Conservation (phyloP, 805 yeast species). For the Candida maesae region DNA sequence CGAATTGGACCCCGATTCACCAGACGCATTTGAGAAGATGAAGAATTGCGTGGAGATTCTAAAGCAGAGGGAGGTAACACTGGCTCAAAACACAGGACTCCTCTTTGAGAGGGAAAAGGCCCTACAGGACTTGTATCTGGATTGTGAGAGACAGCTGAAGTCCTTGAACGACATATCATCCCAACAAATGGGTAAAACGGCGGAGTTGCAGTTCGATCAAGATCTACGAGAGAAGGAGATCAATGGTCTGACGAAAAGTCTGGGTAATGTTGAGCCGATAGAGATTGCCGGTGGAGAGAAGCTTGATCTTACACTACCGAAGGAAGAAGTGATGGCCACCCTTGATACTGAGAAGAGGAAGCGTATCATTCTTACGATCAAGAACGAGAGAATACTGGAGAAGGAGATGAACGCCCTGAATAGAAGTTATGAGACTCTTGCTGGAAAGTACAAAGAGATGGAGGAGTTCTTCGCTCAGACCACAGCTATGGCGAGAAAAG, state of each 20-base stretch:
- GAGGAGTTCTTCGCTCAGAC: constrained; percentile 23
- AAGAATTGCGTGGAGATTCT: neutral
- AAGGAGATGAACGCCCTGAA: constrained; percentile 19
- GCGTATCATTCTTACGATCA: constrained; percentile 15
- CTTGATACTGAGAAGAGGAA: constrained; percentile 21
- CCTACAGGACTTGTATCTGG: constrained; percentile 10
- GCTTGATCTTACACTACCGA: constrained; percentile 11
- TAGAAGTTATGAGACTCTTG: constrained; percentile 19
- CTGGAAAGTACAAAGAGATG: constrained; percentile 20
- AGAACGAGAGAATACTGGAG: constrained; percentile 17
- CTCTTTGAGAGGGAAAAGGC: constrained; percentile 16
- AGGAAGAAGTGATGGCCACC: constrained; percentile 18
- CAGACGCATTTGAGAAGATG: constrained; percentile 3
- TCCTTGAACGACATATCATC: constrained; percentile 13
- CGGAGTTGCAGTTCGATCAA: constrained; percentile 17
- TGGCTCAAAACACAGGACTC: constrained; percentile 6
- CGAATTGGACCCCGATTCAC: constrained; percentile 11
- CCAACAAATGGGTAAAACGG: constrained; percentile 14
- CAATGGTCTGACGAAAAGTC: neutral
- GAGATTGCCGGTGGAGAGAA: constrained; percentile 14
- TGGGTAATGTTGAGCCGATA: constrained; percentile 14
- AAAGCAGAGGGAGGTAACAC: constrained; percentile 2
- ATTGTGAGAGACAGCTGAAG: constrained; percentile 7
- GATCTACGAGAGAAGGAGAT: constrained; percentile 12
- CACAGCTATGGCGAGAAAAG: constrained; percentile 19